Evolutionary conservation across 2,329 filamentous ascomycete species (phyloP).

Genomic region (Pseudofabraea citricarpa): DNA sequence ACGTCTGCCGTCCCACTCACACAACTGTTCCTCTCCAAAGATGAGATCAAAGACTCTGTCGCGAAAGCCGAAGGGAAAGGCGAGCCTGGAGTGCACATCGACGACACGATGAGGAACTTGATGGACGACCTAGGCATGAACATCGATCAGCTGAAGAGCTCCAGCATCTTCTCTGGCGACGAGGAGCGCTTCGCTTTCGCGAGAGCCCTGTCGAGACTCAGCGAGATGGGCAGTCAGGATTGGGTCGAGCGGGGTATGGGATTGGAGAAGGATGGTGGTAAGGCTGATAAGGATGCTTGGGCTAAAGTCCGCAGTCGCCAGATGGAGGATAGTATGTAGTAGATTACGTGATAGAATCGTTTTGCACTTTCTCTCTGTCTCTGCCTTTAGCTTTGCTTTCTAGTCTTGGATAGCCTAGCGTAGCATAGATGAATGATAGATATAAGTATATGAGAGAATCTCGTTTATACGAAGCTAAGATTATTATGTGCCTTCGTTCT

Average conservation of each 20-base stretch:
- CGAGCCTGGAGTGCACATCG: constrained; percentile 36
- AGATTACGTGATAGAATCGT: too few relatives aligned
- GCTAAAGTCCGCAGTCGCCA: constrained; percentile 41
- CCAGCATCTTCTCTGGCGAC: constrained; percentile 84
- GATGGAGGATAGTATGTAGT: constrained; percentile 39
- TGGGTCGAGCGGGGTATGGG: constrained; percentile 81
- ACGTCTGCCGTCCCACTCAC: constrained; percentile 82
- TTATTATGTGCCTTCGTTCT: too few relatives aligned
- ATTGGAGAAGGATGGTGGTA: constrained; percentile 35
- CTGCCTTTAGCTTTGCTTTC: neutral
- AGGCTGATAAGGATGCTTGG: constrained; percentile 42
- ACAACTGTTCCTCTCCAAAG: constrained; percentile 76
- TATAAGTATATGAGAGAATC: too few relatives aligned
- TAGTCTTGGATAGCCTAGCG: neutral
- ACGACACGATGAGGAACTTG: constrained; percentile 70
- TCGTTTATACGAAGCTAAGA: too few relatives aligned
- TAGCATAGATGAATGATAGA: too few relatives aligned
- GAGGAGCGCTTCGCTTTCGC: constrained; percentile 97
- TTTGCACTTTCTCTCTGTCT: too few relatives aligned
- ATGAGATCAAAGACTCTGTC: constrained; percentile 61
- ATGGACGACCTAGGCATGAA: constrained; percentile 87
- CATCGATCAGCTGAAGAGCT: constrained; percentile 78
- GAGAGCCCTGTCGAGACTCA: constrained; percentile 75
- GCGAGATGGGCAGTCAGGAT: constrained; percentile 89
- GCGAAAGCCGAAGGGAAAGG: constrained; percentile 39